A percentile compares a stretch with the other conserved stretches of the same genome.
These are phyloP conservation scores for Cladosporium sp. DNA, from an alignment of 2,329 filamentous ascomycete species.

Conservation along the genomic window DNA sequence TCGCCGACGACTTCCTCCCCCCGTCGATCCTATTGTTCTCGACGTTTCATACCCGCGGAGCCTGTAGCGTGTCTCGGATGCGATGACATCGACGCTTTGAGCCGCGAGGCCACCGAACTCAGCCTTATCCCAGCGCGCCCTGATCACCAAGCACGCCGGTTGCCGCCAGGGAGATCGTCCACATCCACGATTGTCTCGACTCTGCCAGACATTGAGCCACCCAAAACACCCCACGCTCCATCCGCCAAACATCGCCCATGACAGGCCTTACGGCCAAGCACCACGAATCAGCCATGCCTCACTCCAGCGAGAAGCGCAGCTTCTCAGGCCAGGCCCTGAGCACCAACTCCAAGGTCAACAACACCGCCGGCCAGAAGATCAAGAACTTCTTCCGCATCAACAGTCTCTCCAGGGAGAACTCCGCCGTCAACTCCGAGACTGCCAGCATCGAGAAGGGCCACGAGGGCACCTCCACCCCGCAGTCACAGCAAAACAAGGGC, in stretches of 20 bases:
- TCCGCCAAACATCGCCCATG: conserved; percentile 3
- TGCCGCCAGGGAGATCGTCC: conserved; percentile 10
- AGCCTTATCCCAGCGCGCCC: conserved; percentile 1
- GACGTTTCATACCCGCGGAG: not conserved
- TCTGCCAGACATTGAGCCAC: conserved; percentile 2
- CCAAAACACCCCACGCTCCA: not conserved
- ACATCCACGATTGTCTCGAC: conserved; percentile 7
- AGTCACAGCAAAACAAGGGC: conserved; percentile 50
- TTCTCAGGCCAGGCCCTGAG: conserved; percentile 43
- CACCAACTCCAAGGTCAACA: conserved; percentile 44
- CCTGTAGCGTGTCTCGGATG: not conserved
- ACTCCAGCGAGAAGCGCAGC: conserved; percentile 40
- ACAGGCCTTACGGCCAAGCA: conserved; percentile 11
- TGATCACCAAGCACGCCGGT: conserved; percentile 5
- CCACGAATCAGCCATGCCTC: conserved; percentile 28
- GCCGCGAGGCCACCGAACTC: conserved; percentile 11
- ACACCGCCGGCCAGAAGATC: conserved; percentile 56
- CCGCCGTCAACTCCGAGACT: conserved; percentile 31
- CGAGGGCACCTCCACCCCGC: conserved; percentile 43
- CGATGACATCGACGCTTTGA: conserved; percentile 11
- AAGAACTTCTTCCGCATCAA: conserved; percentile 67
- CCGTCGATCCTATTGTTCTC: not conserved
- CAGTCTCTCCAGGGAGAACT: conserved; percentile 41
- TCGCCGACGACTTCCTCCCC: too few species aligned
- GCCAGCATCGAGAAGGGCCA: conserved; percentile 25